Evolutionary conservation across 805 yeast species (phyloP), one percentile per base, ranked within the genome.

Genomic region (Lachancea mirantina): DNA sequence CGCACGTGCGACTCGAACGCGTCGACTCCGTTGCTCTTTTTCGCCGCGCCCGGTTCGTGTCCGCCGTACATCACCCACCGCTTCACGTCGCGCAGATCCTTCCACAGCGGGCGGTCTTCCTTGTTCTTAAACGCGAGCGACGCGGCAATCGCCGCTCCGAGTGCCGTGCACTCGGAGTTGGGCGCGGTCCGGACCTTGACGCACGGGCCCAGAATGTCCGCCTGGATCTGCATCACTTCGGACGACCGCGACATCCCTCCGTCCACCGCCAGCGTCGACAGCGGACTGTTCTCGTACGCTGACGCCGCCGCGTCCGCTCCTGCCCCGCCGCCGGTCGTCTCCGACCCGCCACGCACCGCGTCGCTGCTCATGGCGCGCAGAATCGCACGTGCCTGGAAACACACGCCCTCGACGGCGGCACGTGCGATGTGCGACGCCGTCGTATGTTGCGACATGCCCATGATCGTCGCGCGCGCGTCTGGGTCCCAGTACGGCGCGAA

Each of bases 401-500:
- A 88, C 25, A 85, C 89, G 43, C 96, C 96, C 57, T 89, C 96
- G 38, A 88, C 70, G 8, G 96, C 95, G 3, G 96, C 96, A 44
- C 96, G 73, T 7, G 94, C 94, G 51, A 88, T 78, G 61, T 89
- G 96, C 10, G 87, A 75, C 11, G 92, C 78, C n/a, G 80, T 72
- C n/a, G 95, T 81, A 61, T 76, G 85, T 56, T 85, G 95, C 4
- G 96, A 84, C 67, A 88, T 72, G 23, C 97, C 97, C 56, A 87
- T 78, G 27, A 89, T 82, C 20, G 95, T 80, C 30, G 96, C 97
- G 42, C 95, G 75, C 5, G 95, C 85, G 33, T 83, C 84, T 9
- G 88, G 74, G 52, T 84, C 85, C 97, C 97, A 88, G 63, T 88
- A 85, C 14, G 97, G 97, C 3, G 96, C 95, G 60, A 84, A 88